Conservation (phyloP, 371 early-diverging fungal species). For the Blastocladiella emersonii region DNA sequence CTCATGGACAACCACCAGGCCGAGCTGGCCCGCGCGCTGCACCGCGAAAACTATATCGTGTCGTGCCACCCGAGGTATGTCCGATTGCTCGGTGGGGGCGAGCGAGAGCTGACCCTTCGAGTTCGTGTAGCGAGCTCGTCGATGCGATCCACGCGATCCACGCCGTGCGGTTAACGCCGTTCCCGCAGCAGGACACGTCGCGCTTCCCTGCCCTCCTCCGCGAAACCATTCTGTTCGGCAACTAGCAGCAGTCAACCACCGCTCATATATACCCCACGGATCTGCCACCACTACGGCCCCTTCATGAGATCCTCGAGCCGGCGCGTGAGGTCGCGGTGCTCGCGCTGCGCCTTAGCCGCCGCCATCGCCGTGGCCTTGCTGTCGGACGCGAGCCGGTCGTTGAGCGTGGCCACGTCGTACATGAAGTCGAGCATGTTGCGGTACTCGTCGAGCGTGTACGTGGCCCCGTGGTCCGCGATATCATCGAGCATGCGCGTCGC, state of each 20-base stretch:
- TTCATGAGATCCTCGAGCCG: not conserved
- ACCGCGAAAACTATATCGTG: constrained; percentile 34
- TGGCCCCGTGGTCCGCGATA: constrained; percentile 1
- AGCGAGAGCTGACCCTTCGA: not conserved
- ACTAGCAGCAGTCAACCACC: too few species aligned
- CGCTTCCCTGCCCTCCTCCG: too few species aligned
- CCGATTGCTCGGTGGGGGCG: not conserved
- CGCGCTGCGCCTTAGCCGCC: not conserved
- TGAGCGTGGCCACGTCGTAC: not conserved
- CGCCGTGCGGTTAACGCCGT: not conserved
- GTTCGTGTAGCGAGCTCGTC: not conserved
- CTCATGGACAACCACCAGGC: constrained; percentile 80
- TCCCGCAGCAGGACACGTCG: not conserved
- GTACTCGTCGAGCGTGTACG: constrained; percentile 6
- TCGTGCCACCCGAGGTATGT: constrained; percentile 27
- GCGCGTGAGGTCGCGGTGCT: not conserved
- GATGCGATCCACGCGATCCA: not conserved
- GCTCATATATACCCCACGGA: too few species aligned
- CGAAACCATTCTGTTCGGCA: too few species aligned
- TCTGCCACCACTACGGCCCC: too few species aligned
- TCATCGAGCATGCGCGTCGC: constrained; percentile 16
- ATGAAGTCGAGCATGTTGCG: constrained; percentile 3
- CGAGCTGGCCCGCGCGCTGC: constrained; percentile 63
- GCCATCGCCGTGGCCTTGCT: not conserved
- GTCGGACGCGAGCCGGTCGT: not conserved